Evolutionary conservation across 1,284 basidiomycete species (phyloP), one percentile per base, ranked within the genome.

Genomic region (Papiliotrema laurentii): DNA sequence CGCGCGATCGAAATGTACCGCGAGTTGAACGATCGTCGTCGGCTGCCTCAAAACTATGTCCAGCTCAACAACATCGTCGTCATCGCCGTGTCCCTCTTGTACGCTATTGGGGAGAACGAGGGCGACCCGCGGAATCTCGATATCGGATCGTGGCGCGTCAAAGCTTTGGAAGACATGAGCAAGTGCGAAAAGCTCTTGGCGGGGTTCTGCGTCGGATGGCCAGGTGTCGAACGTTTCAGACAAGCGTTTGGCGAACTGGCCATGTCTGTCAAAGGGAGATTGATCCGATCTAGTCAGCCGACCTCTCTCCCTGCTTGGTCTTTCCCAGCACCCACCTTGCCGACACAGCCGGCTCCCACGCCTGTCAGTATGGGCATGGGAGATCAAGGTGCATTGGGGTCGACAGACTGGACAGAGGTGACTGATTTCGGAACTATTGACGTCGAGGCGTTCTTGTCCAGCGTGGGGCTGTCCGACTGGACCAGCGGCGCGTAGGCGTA

Each of bases 401-500:
- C 10, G 16, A 9, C 4, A 7, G 25, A 26, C 7, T 42, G 40
- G 40, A 40, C 14, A n/a, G 22, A 21, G 14, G 24, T 42, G 40
- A 21, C 25, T 22, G 40, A 42, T n/a, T 26, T 22, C 11, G 43
- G 28, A 10, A 19, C 43, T 22, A 34, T 33, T 30, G 43, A 44
- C n/a, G 43, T 44, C n/a, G 43, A 44, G n/a, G 43, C 43, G n/a
- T 44, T 44, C 43, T 24, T 44, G 21, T 18, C 27, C 21, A 33
- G 27, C 11, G n/a, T 44, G 13, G 43, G 43, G 3, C n/a, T 44
- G 31, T 19, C 28, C 13, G 45, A 38, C 5, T 37, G 44, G 44
- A 45, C 21, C 5, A 45, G 40, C 40, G 40, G 40, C 13, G 37
- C 37, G 24, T 39, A 31, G 30, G 16, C 16, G 16, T 10, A 10